phyloP scores from a whole-genome alignment of 1,284 basidiomycete species.

The Amylostereum areolatum region DNA sequence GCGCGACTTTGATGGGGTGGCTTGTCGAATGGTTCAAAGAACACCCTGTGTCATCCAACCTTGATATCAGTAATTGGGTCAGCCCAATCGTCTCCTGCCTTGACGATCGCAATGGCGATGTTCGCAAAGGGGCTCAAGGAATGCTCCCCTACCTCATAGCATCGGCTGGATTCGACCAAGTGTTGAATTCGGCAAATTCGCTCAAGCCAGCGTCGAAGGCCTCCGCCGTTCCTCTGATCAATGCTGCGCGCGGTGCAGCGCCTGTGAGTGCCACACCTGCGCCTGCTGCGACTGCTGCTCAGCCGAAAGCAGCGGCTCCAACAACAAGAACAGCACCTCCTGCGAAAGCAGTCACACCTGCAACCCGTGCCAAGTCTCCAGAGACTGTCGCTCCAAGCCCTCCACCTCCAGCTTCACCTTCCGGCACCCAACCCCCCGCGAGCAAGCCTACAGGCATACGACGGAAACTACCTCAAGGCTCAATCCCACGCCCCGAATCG shows the following conservation, averaged over 20 bases:
- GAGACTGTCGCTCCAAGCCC: slow-evolving; percentile 12
- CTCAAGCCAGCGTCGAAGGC: slow-evolving; percentile 90
- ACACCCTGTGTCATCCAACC: slow-evolving; percentile 43
- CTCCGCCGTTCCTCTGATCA: slow-evolving; percentile 84
- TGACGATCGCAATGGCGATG: slow-evolving; percentile 89
- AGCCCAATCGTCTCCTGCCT: slow-evolving; percentile 73
- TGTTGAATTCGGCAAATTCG: slow-evolving; percentile 80
- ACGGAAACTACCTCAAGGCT: slow-evolving; percentile 64
- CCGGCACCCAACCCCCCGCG: slow-evolving; percentile 15
- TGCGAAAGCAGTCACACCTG: slow-evolving; percentile 15
- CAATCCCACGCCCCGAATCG: slow-evolving; percentile 51
- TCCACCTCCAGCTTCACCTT: slow-evolving; percentile 6
- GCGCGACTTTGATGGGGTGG: slow-evolving; percentile 83
- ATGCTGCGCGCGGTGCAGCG: slow-evolving; percentile 54
- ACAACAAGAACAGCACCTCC: slow-evolving; percentile 12
- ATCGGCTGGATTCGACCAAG: slow-evolving; percentile 77
- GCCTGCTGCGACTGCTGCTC: slow-evolving; percentile 23
- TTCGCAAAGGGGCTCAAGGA: slow-evolving; percentile 86
- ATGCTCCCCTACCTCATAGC: slow-evolving; percentile 77
- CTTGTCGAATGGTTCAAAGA: slow-evolving; percentile 76
- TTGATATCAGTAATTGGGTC: slow-evolving; percentile 78
- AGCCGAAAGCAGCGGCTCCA: slow-evolving; percentile 12
- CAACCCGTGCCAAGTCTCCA: slow-evolving; percentile 15
- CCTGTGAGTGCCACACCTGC: slow-evolving; percentile 15
- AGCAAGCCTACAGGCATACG: slow-evolving; percentile 59